These are phyloP conservation scores for Geum urbanum DNA, from an alignment of 306 rosid genomes.

Conservation along the genomic window DNA sequence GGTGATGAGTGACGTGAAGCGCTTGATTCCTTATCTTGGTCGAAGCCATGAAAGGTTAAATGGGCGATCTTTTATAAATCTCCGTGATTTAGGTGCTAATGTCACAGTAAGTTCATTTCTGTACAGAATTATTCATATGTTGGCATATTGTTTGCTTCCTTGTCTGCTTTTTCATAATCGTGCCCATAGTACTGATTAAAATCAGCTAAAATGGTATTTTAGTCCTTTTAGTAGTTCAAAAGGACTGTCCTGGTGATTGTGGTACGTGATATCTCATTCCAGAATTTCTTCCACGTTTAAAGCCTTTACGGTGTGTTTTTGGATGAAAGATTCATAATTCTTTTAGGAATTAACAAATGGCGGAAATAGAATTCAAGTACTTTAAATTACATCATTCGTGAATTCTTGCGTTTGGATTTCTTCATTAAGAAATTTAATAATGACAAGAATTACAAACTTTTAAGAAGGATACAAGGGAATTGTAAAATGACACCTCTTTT, in stretches of 20 bases:
- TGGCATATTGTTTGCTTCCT: constrained; percentile 10
- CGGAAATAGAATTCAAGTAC: too few species aligned
- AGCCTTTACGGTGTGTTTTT: too few species aligned
- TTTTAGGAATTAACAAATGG: too few species aligned
- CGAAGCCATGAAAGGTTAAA: constrained; percentile 78
- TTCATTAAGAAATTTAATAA: too few species aligned
- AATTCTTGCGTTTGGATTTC: too few species aligned
- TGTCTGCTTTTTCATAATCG: background rate
- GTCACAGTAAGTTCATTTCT: constrained; percentile 74
- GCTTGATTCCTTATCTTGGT: constrained; percentile 74
- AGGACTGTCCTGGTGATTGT: background rate
- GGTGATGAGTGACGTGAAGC: constrained; percentile 63
- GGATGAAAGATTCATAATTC: too few species aligned
- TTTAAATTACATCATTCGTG: too few species aligned
- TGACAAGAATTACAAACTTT: too few species aligned
- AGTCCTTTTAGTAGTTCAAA: background rate
- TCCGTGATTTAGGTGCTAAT: constrained; percentile 60
- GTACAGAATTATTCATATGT: constrained; percentile 5
- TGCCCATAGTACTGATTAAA: background rate
- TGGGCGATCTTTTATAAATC: constrained; percentile 73
- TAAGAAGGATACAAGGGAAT: too few species aligned
- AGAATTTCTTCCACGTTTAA: background rate
- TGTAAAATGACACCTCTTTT: too few species aligned
- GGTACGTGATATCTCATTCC: background rate
- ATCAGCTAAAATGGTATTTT: background rate